Evolutionary conservation across 1,139 yeast genomes (phyloP).

Genomic region (Blastobotrys persicus): DNA sequence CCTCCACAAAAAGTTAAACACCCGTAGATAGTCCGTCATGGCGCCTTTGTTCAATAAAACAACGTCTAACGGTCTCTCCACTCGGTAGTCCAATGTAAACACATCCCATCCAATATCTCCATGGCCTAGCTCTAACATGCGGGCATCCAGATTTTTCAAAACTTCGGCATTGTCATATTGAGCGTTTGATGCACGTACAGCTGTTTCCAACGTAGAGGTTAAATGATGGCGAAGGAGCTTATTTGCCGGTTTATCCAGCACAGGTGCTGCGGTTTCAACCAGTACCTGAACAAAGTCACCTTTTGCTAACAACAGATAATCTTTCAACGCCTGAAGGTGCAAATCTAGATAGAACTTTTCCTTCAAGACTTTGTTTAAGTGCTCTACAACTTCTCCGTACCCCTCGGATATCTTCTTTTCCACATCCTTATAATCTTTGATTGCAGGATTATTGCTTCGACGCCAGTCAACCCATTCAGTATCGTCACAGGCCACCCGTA

Average conservation of each 20-base stretch:
- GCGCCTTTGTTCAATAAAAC: constrained; percentile 39
- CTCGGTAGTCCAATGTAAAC: constrained; percentile 78
- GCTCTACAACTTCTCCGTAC: constrained; percentile 56
- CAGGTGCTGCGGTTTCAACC: constrained; percentile 52
- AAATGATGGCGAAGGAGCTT: constrained; percentile 64
- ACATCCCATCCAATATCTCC: constrained; percentile 82
- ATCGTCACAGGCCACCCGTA: constrained; percentile 64
- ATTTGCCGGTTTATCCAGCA: constrained; percentile 61
- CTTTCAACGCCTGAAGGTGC: constrained; percentile 63
- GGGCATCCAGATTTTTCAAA: constrained; percentile 69
- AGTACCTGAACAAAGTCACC: constrained; percentile 76
- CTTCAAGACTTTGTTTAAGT: constrained; percentile 51
- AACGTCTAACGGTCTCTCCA: constrained; percentile 51
- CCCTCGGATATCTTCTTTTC: constrained; percentile 50
- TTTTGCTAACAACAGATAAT: constrained; percentile 65
- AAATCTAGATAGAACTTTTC: constrained; percentile 49
- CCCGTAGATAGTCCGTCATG: constrained; percentile 64
- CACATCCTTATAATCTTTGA: constrained; percentile 37
- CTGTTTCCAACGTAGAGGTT: constrained; percentile 61
- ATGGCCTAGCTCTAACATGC: constrained; percentile 65
- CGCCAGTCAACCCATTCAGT: constrained; percentile 54
- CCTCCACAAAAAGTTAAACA: constrained; percentile 85
- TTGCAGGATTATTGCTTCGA: constrained; percentile 18
- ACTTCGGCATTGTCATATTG: constrained; percentile 44
- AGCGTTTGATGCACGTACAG: constrained; percentile 64